phyloP scores from a whole-genome alignment of 2,329 filamentous ascomycete species.

The Colletotrichum liriopes region DNA sequence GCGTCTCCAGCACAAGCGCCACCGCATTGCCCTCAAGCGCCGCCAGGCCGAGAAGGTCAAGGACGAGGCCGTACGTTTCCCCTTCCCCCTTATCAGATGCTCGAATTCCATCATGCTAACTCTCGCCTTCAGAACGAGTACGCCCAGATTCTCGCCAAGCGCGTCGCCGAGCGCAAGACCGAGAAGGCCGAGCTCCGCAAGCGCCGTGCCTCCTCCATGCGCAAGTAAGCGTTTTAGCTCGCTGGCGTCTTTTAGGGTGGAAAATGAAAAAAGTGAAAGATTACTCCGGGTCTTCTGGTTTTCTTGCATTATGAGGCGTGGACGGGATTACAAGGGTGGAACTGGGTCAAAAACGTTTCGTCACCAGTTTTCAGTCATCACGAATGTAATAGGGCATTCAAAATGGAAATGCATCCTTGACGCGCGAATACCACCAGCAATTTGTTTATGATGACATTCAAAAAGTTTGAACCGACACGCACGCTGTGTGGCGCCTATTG shows the following conservation, averaged over 20 bases:
- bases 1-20: constrained; percentile 99
- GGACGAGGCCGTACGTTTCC: constrained; percentile 92
- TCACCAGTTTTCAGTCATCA: constrained; percentile 43
- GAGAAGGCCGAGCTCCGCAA: constrained; percentile 95
- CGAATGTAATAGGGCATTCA: constrained; percentile 58
- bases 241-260: constrained; percentile 42
- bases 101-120: constrained; percentile 53
- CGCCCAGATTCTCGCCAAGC: constrained; percentile 95
- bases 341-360: constrained; percentile 16
- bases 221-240: constrained; percentile 75
- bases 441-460: constrained; percentile 24
- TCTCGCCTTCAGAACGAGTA: constrained; percentile 85
- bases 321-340: constrained; percentile 47
- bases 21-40: constrained; percentile 98
- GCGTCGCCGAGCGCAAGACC: constrained; percentile 95
- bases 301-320: constrained; percentile 59
- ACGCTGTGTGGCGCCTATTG: background rate
- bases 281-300: constrained; percentile 55
- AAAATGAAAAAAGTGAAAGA: constrained; percentile 49
- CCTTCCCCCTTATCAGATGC: background rate
- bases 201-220: constrained; percentile 96
- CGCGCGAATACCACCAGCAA: constrained; percentile 43
- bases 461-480: background rate
- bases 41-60: constrained; percentile 97
- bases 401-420: constrained; percentile 52